phyloP scores from a whole-genome alignment of 108 stramenopile genomes.

The Nannochloropsis granulata region DNA sequence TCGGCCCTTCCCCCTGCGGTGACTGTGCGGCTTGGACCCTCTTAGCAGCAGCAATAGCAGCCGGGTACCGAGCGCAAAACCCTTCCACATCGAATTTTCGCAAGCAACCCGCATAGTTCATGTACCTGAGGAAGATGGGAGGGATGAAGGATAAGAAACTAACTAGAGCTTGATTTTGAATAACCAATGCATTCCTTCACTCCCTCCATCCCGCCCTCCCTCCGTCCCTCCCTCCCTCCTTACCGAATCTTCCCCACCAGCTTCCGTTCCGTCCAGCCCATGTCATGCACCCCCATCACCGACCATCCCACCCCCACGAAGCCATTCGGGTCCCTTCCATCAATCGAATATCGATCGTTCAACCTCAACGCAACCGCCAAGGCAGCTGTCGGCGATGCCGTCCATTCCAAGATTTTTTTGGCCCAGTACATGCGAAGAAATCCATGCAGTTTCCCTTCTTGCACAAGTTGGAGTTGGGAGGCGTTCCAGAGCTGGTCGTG shows the following conservation, averaged over 20 bases:
- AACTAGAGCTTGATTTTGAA: too few species aligned
- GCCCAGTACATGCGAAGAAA: slow-evolving; percentile 99
- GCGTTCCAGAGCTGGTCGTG: slow-evolving; percentile 99
- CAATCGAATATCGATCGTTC: slow-evolving; percentile 91
- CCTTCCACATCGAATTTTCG: slow-evolving; percentile 77
- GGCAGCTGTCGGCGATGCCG: slow-evolving; percentile 61
- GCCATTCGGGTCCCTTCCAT: slow-evolving; percentile 93
- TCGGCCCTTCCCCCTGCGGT: neutral
- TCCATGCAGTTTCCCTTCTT: slow-evolving; percentile 89
- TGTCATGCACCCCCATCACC: slow-evolving; percentile 91
- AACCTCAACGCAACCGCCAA: slow-evolving; percentile 40
- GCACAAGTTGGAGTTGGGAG: slow-evolving; percentile 60
- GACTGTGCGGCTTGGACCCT: neutral
- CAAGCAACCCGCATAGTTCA: slow-evolving; percentile 93
- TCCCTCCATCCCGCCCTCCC: neutral
- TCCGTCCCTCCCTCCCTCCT: neutral
- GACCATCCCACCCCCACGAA: slow-evolving; percentile 93
- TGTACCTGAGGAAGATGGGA: slow-evolving; percentile 34
- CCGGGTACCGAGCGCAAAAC: slow-evolving; percentile 53
- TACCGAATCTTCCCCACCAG: slow-evolving; percentile 88
- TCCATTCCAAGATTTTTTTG: slow-evolving; percentile 98
- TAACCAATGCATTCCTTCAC: neutral
- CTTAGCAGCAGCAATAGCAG: neutral
- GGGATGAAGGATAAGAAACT: neutral
- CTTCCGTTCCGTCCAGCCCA: slow-evolving; percentile 73